phyloP scores from a whole-genome alignment of 768 basidiomycete genomes.

The Pulveroboletus sp. region DNA sequence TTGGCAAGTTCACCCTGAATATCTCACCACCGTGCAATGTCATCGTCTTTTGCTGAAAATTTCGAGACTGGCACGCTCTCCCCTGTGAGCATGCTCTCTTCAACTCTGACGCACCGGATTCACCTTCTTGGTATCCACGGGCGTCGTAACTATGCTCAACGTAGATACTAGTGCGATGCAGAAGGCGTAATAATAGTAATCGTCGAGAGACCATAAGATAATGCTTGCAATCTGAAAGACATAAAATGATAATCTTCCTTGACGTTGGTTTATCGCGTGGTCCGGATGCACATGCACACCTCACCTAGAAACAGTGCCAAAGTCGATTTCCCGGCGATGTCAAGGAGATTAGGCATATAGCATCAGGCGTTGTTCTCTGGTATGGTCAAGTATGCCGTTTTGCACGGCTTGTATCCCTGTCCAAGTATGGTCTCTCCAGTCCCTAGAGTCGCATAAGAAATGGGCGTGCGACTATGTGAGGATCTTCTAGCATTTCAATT shows the following conservation, averaged over 20 bases:
- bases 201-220: slow-evolving; percentile 88
- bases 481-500: slow-evolving; percentile 40
- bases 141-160: slow-evolving; percentile 77
- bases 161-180: slow-evolving; percentile 91
- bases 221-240: slow-evolving; percentile 98
- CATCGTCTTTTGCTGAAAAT: slow-evolving; percentile 74
- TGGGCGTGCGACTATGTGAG: slow-evolving; percentile 86
- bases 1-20: slow-evolving; percentile 61
- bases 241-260: slow-evolving; percentile 86
- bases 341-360: slow-evolving; percentile 82
- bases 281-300: slow-evolving; percentile 41
- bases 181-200: slow-evolving; percentile 97
- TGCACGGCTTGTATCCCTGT: slow-evolving; percentile 57
- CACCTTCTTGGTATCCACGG: slow-evolving; percentile 90
- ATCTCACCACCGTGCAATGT: slow-evolving; percentile 66
- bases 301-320: slow-evolving; percentile 81
- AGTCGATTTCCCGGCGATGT: slow-evolving; percentile 85
- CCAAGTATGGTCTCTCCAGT: slow-evolving; percentile 88
- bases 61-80: slow-evolving; percentile 98
- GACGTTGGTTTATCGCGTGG: slow-evolving; percentile 1
- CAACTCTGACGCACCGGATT: slow-evolving; percentile 10
- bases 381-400: slow-evolving; percentile 52
- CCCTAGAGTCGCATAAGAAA: slow-evolving; percentile 48
- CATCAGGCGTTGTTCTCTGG: slow-evolving; percentile 59
- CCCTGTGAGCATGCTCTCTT: slow-evolving; percentile 98